Conservation (phyloP, 1,139 yeast species). For the Candida buenavistaensis region DNA sequence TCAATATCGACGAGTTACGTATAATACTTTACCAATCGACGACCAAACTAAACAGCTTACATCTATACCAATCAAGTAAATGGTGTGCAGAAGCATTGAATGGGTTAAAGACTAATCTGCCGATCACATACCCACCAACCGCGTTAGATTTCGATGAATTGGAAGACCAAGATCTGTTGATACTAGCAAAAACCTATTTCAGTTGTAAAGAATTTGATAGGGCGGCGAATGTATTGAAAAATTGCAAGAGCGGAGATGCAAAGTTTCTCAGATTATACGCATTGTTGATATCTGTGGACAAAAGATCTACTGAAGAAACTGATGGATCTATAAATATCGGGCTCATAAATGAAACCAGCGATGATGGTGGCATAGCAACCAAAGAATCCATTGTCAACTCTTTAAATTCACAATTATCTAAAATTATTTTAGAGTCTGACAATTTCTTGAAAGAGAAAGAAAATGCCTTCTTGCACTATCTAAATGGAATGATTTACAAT, state of each 20-base stretch:
- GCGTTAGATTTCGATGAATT: conserved; percentile 28
- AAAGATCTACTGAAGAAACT: conserved; percentile 67
- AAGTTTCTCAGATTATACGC: conserved; percentile 70
- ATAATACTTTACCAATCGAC: conserved; percentile 27
- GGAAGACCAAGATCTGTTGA: conserved; percentile 32
- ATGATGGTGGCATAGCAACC: conserved; percentile 3
- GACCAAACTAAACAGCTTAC: conserved; percentile 35
- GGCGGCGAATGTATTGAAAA: conserved; percentile 59
- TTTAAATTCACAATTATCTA: conserved; percentile 32
- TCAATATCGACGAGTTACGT: conserved; percentile 17
- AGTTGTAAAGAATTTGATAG: conserved; percentile 85
- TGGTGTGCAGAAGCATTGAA: conserved; percentile 83
- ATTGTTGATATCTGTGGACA: conserved; percentile 70
- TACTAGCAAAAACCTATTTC: conserved; percentile 74
- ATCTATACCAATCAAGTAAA: conserved; percentile 69
- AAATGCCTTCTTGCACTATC: conserved; percentile 68
- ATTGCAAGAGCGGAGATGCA: conserved; percentile 55
- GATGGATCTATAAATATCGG: conserved; percentile 54
- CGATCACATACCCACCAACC: conserved; percentile 6
- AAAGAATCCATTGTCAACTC: conserved; percentile 16
- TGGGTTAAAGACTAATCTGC: conserved; percentile 25
- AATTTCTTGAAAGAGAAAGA: conserved; percentile 22
- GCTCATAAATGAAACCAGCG: conserved; percentile 15
- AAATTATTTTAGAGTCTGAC: conserved; percentile 47
- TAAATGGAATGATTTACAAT: conserved; percentile 65